A percentile compares a stretch with the other conserved stretches of the same genome.
These are phyloP conservation scores for Cladosporium sp. DNA, from an alignment of 2,329 filamentous ascomycete genomes.

Conservation along the genomic window DNA sequence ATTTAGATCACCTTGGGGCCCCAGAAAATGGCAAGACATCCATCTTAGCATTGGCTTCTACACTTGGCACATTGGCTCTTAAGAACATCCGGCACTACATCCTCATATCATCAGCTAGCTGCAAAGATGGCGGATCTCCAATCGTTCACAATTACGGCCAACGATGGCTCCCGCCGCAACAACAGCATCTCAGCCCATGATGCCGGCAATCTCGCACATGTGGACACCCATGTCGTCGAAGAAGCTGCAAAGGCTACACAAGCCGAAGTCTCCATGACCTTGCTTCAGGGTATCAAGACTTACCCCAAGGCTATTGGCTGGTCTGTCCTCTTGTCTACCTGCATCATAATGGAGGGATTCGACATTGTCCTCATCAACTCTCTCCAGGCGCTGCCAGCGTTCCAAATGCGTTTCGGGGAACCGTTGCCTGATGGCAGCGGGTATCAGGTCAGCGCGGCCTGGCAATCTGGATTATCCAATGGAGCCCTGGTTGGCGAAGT, in stretches of 20 bases:
- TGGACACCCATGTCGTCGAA: constrained; percentile 25
- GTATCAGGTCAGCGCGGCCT: constrained; percentile 54
- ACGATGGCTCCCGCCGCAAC: constrained; percentile 3
- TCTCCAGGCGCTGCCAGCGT: constrained; percentile 37
- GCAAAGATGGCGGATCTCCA: constrained; percentile 6
- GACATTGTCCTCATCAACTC: constrained; percentile 40
- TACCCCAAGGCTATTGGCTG: constrained; percentile 41
- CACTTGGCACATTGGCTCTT: background rate
- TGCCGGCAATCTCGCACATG: constrained; percentile 17
- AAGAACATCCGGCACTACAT: background rate
- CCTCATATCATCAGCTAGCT: background rate
- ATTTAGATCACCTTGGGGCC: constrained; percentile 1
- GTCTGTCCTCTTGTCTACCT: constrained; percentile 40
- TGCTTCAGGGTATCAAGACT: constrained; percentile 34
- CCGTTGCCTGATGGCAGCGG: constrained; percentile 37
- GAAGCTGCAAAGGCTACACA: constrained; percentile 34
- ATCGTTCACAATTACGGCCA: background rate
- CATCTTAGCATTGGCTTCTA: background rate
- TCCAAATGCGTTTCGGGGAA: constrained; percentile 43
- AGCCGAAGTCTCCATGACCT: constrained; percentile 38
- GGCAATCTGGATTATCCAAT: constrained; percentile 59
- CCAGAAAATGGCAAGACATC: background rate
- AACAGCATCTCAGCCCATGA: constrained; percentile 22
- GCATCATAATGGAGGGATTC: constrained; percentile 46
- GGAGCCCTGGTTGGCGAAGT: constrained; percentile 64